Percentiles rank a stretch among this genome's conserved stretches.
phyloP scores from a whole-genome alignment of 805 yeast species.

The Yarrowia hollandica region DNA sequence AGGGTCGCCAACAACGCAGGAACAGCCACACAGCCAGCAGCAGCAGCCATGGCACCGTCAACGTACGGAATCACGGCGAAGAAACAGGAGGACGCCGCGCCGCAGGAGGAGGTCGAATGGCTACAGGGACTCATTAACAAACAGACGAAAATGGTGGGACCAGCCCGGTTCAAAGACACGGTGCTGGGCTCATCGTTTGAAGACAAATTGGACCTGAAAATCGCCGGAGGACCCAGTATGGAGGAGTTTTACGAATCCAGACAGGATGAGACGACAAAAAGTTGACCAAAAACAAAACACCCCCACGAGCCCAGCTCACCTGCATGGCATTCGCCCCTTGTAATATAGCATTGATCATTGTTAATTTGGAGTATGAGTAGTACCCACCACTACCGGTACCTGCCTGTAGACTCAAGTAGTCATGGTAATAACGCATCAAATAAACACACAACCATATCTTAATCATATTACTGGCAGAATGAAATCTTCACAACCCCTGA shows the following conservation, averaged over 20 bases:
- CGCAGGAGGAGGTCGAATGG: slow-evolving; percentile 39
- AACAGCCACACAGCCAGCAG: neutral
- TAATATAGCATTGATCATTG: slow-evolving; percentile 6
- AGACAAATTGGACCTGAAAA: slow-evolving; percentile 21
- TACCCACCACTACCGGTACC: too few species aligned
- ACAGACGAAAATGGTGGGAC: slow-evolving; percentile 41
- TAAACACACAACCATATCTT: too few species aligned
- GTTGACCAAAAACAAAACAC: too few species aligned
- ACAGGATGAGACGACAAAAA: neutral
- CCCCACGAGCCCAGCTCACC: too few species aligned
- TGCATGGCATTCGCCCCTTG: slow-evolving; percentile 1
- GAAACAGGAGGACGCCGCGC: slow-evolving; percentile 22
- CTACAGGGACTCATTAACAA: slow-evolving; percentile 38
- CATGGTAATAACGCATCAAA: too few species aligned
- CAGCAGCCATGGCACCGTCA: slow-evolving; percentile 7
- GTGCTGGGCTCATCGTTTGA: slow-evolving; percentile 33
- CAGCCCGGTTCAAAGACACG: slow-evolving; percentile 40
- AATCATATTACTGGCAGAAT: too few species aligned
- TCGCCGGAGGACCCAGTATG: slow-evolving; percentile 33
- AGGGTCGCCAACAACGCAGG: slow-evolving; percentile 25
- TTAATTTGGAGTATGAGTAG: too few species aligned
- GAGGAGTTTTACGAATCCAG: slow-evolving; percentile 25
- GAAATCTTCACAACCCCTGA: too few species aligned
- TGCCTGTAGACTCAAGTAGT: too few species aligned
- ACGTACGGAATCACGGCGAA: slow-evolving; percentile 24